Base-by-base conservation (phyloP, 2,329 filamentous ascomycete genomes). In the Kalmusia sp. region DNA sequence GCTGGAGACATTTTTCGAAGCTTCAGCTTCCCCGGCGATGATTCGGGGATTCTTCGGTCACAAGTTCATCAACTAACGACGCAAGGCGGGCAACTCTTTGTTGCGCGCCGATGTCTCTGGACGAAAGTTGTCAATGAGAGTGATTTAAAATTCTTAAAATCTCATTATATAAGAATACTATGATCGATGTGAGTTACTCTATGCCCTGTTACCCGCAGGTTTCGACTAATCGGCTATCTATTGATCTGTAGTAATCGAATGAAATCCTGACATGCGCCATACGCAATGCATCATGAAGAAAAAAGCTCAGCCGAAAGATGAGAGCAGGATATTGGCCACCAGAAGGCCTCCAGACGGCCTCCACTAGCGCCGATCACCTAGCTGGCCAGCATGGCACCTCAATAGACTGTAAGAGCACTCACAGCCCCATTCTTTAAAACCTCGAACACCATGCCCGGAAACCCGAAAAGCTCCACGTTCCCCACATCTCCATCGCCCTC, bases 381-480 rank as follows among this genome's bases (percentile, higher is more conserved):
- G 15, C 15, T 17, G 6, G 34, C 17, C 4, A 21, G 15, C 21
- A 11, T 22, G 4, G 19, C 11, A 21, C 30, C 37, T 84, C 72
- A 96, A 78, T 93, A 96, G 21, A 96, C 87, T 8, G 93, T 98
- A 71, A 98, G 80, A 22, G 91, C 90, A 74, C 92, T 96, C 21
- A 99, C 90, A 56, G 87, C 88, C 3, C 91, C 92, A 69, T 96
- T 97, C 85, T 91, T 93, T 73, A 98, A 77, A 24, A 99, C 93
- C 77, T 99, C 95, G 77, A 99, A 98, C 40, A 97, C 86, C 74
- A 98, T 78, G 0, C 95, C 93, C 0, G 95, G 93, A 68, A 97
- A 97, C 1, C 93, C 93, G 77, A 92, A 98, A 24, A 99, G 76
- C 57, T 93, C 93, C 14, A 93, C 96, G 51, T 88, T 89, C 17